Evolutionary conservation across 2,329 filamentous ascomycete genomes (phyloP).

Genomic region (Cephalotrichum gorgonifer): DNA sequence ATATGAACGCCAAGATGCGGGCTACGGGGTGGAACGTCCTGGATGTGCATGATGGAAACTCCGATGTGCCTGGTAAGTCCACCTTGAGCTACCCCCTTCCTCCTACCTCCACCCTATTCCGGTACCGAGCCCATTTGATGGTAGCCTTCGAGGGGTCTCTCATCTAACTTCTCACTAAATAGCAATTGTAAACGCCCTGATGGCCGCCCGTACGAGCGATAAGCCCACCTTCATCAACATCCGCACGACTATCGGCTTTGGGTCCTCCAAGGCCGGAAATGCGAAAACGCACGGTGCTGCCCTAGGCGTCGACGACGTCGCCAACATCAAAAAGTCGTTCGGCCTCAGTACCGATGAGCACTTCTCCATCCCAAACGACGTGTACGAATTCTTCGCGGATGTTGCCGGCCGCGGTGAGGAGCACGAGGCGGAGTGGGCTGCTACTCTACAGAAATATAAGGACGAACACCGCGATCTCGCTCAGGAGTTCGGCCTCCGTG

Average conservation of each 20-base stretch:
- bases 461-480: conserved; percentile 68
- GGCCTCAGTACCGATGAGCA: conserved; percentile 91
- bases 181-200: conserved; percentile 76
- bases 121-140: too few species aligned
- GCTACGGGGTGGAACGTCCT: conserved; percentile 92
- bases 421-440: conserved; percentile 86
- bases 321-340: conserved; percentile 88
- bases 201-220: conserved; percentile 77
- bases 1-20: conserved; percentile 90
- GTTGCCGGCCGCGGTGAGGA: conserved; percentile 78
- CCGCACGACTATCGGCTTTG: conserved; percentile 93
- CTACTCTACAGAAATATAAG: conserved; percentile 81
- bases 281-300: conserved; percentile 93
- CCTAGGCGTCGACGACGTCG: conserved; percentile 87
- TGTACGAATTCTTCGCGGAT: conserved; percentile 85
- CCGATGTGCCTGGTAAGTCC: conserved; percentile 90
- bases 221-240: conserved; percentile 97
- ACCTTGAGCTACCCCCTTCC: too few species aligned
- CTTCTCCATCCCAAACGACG: conserved; percentile 88
- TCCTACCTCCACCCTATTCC: too few species aligned
- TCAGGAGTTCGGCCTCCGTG: conserved; percentile 71
- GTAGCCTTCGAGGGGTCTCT: too few species aligned
- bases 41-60: conserved; percentile 77
- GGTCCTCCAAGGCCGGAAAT: conserved; percentile 86
- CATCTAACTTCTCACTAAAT: too few species aligned